phyloP scores from a whole-genome alignment of 192 early-diverging fungal genomes.

The Nowakowskiella sp. region DNA sequence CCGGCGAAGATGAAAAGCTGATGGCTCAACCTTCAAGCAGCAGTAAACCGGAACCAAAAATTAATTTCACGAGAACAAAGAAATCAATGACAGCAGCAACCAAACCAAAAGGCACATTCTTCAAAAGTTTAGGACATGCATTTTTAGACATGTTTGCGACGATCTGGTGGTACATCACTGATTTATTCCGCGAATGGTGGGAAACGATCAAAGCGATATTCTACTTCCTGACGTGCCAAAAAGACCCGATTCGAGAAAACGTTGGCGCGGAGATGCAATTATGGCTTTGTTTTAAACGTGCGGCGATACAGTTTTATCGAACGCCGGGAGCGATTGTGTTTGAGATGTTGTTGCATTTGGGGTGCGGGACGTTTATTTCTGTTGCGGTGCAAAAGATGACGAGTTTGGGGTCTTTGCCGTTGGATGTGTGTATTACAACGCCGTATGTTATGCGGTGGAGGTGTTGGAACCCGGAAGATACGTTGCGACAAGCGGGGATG shows the following conservation, averaged over 20 bases:
- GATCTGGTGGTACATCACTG: not conserved
- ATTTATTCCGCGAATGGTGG: not conserved
- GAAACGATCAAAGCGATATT: not conserved
- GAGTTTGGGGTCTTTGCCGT: not conserved
- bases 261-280: not conserved
- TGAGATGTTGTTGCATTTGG: not conserved
- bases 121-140: not conserved
- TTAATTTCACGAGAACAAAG: too few species aligned
- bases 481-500: constrained; percentile 3
- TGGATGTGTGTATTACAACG: constrained; percentile 1
- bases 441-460: not conserved
- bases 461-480: constrained; percentile 1
- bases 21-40: too few species aligned
- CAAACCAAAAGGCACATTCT: not conserved
- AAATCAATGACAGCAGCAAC: too few species aligned
- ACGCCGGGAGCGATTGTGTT: not conserved
- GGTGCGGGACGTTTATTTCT: not conserved
- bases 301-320: not conserved
- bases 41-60: too few species aligned
- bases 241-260: not conserved
- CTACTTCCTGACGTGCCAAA: not conserved
- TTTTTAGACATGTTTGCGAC: not conserved
- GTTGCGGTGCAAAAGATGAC: not conserved
- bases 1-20: too few species aligned
- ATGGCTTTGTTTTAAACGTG: not conserved